Percentiles rank a stretch among this genome's conserved stretches.
These are phyloP conservation scores for Aspergillus conjunctus DNA, from an alignment of 495 filamentous ascomycete species.

Conservation along the genomic window DNA sequence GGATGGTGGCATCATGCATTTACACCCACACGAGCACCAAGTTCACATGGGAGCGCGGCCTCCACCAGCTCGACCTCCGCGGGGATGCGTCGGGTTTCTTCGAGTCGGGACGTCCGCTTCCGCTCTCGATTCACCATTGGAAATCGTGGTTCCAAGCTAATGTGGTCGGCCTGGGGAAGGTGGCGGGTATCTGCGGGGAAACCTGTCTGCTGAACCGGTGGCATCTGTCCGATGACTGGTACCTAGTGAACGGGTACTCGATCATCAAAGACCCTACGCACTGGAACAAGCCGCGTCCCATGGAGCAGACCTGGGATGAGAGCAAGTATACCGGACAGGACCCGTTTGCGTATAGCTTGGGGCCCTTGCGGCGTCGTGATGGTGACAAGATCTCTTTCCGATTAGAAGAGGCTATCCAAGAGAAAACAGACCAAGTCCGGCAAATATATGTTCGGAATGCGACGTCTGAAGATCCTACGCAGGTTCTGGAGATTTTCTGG, in stretches of 20 bases:
- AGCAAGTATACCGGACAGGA: conserved; percentile 25
- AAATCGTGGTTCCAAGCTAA: conserved; percentile 57
- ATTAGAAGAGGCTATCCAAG: conserved; percentile 18
- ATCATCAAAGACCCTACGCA: conserved; percentile 23
- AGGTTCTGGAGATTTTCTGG: conserved; percentile 31
- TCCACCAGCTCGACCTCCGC: conserved; percentile 56
- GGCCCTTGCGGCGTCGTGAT: conserved; percentile 25
- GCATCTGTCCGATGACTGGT: conserved; percentile 43
- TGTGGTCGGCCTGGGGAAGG: conserved; percentile 50
- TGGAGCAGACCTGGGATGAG: conserved; percentile 32
- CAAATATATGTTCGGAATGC: conserved; percentile 26
- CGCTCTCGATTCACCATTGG: conserved; percentile 62
- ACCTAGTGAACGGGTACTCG: conserved; percentile 28
- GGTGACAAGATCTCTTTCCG: conserved; percentile 26
- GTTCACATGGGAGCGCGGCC: conserved; percentile 51
- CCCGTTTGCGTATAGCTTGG: conserved; percentile 27
- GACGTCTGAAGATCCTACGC: conserved; percentile 15
- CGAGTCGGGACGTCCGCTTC: conserved; percentile 51
- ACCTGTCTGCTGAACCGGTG: conserved; percentile 59
- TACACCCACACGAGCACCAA: conserved; percentile 50
- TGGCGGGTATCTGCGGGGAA: conserved; percentile 57
- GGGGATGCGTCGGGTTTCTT: conserved; percentile 58
- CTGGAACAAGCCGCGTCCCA: conserved; percentile 22
- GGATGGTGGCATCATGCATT: conserved; percentile 55
- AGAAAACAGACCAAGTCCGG: conserved; percentile 14